Evolutionary conservation across 1,139 yeast genomes (phyloP).

Genomic region (Zygotorulaspora mrakii): DNA sequence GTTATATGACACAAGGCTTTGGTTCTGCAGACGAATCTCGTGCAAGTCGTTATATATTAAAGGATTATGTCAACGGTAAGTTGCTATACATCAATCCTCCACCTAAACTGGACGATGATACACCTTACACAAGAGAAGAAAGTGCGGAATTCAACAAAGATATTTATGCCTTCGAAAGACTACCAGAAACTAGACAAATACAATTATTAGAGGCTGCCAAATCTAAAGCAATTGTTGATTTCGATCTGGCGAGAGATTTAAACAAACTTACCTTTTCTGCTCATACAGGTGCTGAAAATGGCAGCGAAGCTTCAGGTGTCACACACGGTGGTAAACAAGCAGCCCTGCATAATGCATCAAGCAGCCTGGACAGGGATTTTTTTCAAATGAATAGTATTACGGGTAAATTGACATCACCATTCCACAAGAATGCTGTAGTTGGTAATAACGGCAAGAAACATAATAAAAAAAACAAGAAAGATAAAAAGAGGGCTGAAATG

Average conservation of each 20-base stretch:
- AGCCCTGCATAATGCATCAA: constrained; percentile 70
- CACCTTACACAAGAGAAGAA: constrained; percentile 48
- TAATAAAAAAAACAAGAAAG: constrained; percentile 70
- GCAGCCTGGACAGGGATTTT: constrained; percentile 79
- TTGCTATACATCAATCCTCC: constrained; percentile 85
- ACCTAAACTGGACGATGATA: constrained; percentile 52
- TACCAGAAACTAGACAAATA: constrained; percentile 68
- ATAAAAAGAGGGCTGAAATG: constrained; percentile 26
- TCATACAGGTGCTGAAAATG: constrained; percentile 55
- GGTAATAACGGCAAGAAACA: constrained; percentile 54
- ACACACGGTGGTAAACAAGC: constrained; percentile 80
- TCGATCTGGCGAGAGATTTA: constrained; percentile 68
- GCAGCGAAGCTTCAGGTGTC: constrained; percentile 41
- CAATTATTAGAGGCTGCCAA: constrained; percentile 64
- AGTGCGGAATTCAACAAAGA: constrained; percentile 67
- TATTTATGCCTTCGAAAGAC: constrained; percentile 57
- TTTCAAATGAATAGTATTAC: constrained; percentile 62
- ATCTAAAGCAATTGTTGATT: constrained; percentile 51
- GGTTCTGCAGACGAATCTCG: constrained; percentile 97
- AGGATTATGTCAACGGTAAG: constrained; percentile 93
- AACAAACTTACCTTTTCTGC: constrained; percentile 72
- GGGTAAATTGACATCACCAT: constrained; percentile 66
- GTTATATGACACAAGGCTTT: constrained; percentile 95
- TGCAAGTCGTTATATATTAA: constrained; percentile 86
- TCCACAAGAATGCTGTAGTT: constrained; percentile 50